Base-by-base conservation (phyloP, 2,329 filamentous ascomycete species). In the Monosporascus sp. region DNA sequence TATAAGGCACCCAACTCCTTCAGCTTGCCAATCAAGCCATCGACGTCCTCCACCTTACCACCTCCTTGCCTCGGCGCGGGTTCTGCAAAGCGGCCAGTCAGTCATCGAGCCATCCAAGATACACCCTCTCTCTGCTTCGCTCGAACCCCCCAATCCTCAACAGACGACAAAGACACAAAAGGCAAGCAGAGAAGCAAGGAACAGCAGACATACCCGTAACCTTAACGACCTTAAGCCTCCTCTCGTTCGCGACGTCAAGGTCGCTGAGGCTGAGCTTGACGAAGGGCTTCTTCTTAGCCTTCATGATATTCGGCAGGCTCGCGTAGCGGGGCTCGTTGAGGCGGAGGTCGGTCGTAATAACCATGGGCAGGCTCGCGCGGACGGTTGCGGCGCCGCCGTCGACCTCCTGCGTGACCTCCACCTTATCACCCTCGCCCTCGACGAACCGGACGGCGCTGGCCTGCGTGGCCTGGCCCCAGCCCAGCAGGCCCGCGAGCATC, bases 211-310 rank as follows among this genome's bases (percentile, higher is more conserved):
- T 74, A 91, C 87, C 88, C 48, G 82, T 84, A 60, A 99, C 92
- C 81, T 94, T 94, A 63, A 97, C 67, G 52, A 91, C 89, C 84
- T 94, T 96, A 70, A 99, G 74, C 65, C 92, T 81, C 73, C 81
- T 85, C 70, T 81, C 80, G 50, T 82, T 82, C 64, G 91, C 86
- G 44, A 96, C 74, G 2, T 89, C 90, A 71, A 89, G 88, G 68
- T 99, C 94, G 53, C 78, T 81, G 70, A 97, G 71, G 60, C 82
- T 90, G 81, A 91, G 88, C 87, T 97, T 97, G 66, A 94, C 91
- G 64, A 99, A 68, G 68, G 89, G 89, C 88, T 99, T 99, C 89
- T 97, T 99, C 88, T 99, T 99, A 51, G 94, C 94, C 87, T 97
- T 99, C 94, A 99, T 99, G 61, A 99, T 97, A 70, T 97, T 97